Conservation (phyloP, 2,329 filamentous ascomycete genomes). For the Epichloe hybrida region DNA sequence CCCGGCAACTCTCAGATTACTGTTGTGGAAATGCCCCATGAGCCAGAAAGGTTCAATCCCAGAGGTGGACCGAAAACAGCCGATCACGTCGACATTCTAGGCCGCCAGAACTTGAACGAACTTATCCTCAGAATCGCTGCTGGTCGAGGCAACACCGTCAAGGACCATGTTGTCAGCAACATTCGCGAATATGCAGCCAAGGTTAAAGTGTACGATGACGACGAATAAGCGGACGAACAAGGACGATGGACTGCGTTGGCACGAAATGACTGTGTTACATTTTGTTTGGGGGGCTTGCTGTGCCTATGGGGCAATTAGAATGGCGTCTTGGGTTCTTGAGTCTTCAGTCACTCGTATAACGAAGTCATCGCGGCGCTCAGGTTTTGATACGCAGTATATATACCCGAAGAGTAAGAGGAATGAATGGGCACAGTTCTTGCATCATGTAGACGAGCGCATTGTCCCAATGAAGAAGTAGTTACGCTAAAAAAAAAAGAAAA, state of each 20-base stretch:
- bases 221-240: conserved; percentile 6
- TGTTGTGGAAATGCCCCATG: conserved; percentile 91
- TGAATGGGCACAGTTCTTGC: neutral
- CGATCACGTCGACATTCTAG: conserved; percentile 94
- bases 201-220: conserved; percentile 68
- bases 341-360: neutral
- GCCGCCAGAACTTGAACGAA: conserved; percentile 79
- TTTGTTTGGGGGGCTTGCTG: neutral
- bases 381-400: neutral
- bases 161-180: conserved; percentile 64
- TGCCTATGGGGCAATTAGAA: neutral
- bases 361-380: neutral
- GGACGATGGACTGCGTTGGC: neutral
- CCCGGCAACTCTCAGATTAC: conserved; percentile 70
- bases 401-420: neutral
- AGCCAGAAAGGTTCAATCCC: conserved; percentile 84
- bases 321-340: neutral
- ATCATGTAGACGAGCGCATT: neutral
- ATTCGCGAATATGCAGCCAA: conserved; percentile 73
- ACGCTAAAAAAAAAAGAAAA: too few relatives aligned
- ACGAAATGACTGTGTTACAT: neutral
- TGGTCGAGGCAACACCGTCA: conserved; percentile 67
- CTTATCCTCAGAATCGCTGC: conserved; percentile 76
- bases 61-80: conserved; percentile 58
- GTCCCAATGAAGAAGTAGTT: neutral